A percentile compares a stretch with the other conserved stretches of the same genome.
phyloP scores from a whole-genome alignment of 306 rosid species.

The Dryas octopetala region DNA sequence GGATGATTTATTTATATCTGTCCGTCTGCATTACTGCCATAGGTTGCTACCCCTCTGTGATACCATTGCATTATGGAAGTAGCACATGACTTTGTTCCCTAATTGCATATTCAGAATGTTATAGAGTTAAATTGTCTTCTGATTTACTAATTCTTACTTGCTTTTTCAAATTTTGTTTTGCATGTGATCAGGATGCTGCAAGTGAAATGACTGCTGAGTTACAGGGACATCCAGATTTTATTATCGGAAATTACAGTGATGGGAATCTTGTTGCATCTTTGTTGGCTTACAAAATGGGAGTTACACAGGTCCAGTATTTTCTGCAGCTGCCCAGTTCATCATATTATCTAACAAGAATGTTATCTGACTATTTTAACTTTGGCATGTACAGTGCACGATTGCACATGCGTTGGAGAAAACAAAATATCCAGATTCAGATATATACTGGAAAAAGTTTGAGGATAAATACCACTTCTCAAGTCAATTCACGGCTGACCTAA shows the following conservation, averaged over 20 bases:
- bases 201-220: constrained; percentile 80
- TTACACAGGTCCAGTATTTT: constrained; percentile 68
- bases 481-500: constrained; percentile 90
- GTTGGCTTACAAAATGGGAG: constrained; percentile 87
- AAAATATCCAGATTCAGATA: constrained; percentile 87
- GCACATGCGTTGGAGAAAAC: constrained; percentile 97
- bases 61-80: constrained; percentile 1
- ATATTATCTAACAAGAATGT: constrained; percentile 14
- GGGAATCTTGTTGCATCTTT: constrained; percentile 94
- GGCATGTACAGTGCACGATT: constrained; percentile 67
- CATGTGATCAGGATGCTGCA: constrained; percentile 65
- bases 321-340: background rate
- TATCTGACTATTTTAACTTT: constrained; percentile 26
- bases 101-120: background rate
- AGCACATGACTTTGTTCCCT: constrained; percentile 1
- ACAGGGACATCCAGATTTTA: constrained; percentile 79
- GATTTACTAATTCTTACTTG: background rate
- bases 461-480: constrained; percentile 89
- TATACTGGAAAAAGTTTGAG: constrained; percentile 83
- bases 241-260: constrained; percentile 95
- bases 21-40: background rate
- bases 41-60: background rate
- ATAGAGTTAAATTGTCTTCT: background rate
- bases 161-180: constrained; percentile 21
- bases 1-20: background rate